Evolutionary conservation across 805 yeast species (phyloP).

Genomic region (Wickerhamiella vanderwaltii): DNA sequence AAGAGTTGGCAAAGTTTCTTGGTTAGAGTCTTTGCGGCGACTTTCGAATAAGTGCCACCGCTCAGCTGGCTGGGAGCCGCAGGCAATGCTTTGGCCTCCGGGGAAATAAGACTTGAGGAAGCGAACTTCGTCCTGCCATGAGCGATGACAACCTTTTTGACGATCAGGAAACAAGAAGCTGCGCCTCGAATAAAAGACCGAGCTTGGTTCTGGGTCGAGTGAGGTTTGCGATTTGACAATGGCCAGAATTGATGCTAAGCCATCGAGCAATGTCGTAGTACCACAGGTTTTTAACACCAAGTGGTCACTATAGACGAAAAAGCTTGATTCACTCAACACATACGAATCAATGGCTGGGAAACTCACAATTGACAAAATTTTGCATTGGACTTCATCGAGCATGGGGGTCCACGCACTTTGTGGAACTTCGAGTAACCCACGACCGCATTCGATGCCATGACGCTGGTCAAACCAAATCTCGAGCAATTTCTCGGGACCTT

Average conservation of each 20-base stretch:
- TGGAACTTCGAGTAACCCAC: constrained; percentile 49
- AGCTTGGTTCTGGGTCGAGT: constrained; percentile 35
- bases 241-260: constrained; percentile 54
- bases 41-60: constrained; percentile 68
- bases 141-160: constrained; percentile 68
- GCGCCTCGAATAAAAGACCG: constrained; percentile 81
- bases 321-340: constrained; percentile 74
- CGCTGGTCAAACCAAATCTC: constrained; percentile 76
- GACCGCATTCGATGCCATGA: constrained; percentile 25
- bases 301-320: constrained; percentile 81
- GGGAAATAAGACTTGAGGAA: constrained; percentile 55
- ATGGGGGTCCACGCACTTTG: constrained; percentile 56
- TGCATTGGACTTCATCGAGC: constrained; percentile 76
- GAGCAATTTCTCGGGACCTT: constrained; percentile 90
- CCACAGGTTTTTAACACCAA: constrained; percentile 90
- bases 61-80: constrained; percentile 69
- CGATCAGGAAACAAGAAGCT: constrained; percentile 84
- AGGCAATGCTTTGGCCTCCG: constrained; percentile 53
- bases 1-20: constrained; percentile 43
- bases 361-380: constrained; percentile 68
- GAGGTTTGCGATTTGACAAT: constrained; percentile 35
- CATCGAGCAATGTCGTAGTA: constrained; percentile 78
- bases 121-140: constrained; percentile 72
- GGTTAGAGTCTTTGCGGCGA: not conserved
- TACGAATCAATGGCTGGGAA: constrained; percentile 63